Percentiles rank a stretch among this genome's conserved stretches.
phyloP scores from a whole-genome alignment of 352 stramenopile species.

The Sclerospora graminicola region DNA sequence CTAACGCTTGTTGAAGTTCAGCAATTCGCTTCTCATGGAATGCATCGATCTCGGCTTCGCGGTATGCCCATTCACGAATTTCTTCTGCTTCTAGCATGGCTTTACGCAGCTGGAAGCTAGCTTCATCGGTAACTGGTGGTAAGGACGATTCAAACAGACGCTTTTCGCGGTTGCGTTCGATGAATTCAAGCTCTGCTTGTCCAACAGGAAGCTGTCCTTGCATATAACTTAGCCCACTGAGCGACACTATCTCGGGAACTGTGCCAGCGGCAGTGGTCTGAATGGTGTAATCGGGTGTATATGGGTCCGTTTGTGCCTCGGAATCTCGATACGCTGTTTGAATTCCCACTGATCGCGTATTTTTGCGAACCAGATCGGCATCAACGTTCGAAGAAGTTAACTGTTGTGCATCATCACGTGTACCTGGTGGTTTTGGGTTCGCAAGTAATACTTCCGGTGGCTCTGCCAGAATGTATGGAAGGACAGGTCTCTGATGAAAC shows the following conservation, averaged over 20 bases:
- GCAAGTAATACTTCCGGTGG: conserved; percentile 63
- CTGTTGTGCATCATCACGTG: conserved; percentile 2
- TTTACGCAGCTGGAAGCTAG: too few relatives aligned
- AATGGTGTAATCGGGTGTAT: conserved; percentile 88
- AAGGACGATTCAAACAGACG: conserved; percentile 76
- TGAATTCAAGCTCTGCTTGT: conserved; percentile 82
- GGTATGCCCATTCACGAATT: too few relatives aligned
- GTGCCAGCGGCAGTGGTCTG: conserved; percentile 32
- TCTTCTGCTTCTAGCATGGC: too few relatives aligned
- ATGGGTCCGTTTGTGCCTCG: conserved; percentile 90
- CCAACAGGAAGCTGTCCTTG: conserved; percentile 71
- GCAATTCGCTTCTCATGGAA: too few relatives aligned
- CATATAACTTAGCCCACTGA: conserved; percentile 57
- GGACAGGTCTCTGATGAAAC: conserved; percentile 84
- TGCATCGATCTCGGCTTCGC: too few relatives aligned
- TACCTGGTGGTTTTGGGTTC: not conserved
- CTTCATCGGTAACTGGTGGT: too few relatives aligned
- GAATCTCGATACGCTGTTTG: conserved; percentile 91
- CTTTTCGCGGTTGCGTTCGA: conserved; percentile 85
- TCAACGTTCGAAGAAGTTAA: conserved; percentile 3
- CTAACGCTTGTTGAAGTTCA: too few relatives aligned
- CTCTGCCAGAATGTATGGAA: conserved; percentile 83
- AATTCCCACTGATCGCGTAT: conserved; percentile 67
- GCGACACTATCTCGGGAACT: conserved; percentile 76
- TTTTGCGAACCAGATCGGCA: conserved; percentile 23